Conservation (phyloP, 2,329 filamentous ascomycete genomes). For the Colletotrichum siamense region DNA sequence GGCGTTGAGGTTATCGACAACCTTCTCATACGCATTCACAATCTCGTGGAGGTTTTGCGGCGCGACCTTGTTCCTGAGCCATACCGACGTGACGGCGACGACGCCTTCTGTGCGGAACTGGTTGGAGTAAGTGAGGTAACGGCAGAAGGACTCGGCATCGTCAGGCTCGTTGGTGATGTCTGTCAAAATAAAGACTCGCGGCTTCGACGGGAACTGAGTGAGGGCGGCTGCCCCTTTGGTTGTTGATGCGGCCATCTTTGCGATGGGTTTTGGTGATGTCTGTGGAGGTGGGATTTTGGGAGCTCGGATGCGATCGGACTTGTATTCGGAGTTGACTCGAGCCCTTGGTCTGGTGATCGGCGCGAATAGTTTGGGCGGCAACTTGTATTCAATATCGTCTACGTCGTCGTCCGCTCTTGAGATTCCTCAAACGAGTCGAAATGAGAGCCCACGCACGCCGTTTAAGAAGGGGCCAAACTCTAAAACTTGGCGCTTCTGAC, state of each 20-base stretch:
- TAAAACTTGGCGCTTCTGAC: background rate
- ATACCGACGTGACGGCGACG: constrained; percentile 51
- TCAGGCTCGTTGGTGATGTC: constrained; percentile 54
- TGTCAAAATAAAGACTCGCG: constrained; percentile 44
- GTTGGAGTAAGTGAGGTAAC: constrained; percentile 50
- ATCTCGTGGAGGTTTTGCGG: constrained; percentile 49
- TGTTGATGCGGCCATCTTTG: background rate
- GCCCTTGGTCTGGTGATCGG: background rate
- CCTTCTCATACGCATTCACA: constrained; percentile 46
- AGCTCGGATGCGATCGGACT: background rate
- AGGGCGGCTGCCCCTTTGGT: background rate
- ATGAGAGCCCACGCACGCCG: background rate
- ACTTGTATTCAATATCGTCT: background rate
- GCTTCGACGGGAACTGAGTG: constrained; percentile 27
- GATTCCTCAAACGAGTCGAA: background rate
- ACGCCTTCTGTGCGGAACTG: constrained; percentile 51
- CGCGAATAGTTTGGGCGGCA: background rate
- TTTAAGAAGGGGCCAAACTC: background rate
- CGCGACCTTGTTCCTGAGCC: constrained; percentile 44
- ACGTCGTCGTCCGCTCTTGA: background rate
- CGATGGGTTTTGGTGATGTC: background rate
- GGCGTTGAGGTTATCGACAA: constrained; percentile 51
- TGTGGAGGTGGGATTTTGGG: background rate
- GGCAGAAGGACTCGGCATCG: constrained; percentile 48
- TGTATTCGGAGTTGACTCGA: background rate